A percentile compares a stretch with the other conserved stretches of the same genome.
Evolutionary conservation across 176 grass and related monocot species (phyloP).

Genomic region (Aegilops sharonensis): DNA sequence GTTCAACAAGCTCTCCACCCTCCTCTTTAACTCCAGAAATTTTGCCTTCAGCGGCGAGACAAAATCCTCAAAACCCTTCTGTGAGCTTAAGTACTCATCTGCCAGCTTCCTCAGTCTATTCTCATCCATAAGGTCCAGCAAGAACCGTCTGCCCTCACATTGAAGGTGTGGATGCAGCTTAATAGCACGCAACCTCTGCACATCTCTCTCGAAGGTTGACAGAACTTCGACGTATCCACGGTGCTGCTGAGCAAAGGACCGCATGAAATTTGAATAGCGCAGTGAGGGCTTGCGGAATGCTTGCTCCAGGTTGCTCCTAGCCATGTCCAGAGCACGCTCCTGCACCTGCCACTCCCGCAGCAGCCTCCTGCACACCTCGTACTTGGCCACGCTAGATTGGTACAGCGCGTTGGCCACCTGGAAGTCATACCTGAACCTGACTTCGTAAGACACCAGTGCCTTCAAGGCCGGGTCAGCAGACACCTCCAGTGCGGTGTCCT

Average conservation of each 20-base stretch:
- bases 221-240: slow-evolving; percentile 57
- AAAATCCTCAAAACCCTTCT: slow-evolving; percentile 70
- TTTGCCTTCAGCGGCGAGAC: slow-evolving; percentile 64
- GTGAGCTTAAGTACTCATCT: slow-evolving; percentile 63
- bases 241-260: slow-evolving; percentile 74
- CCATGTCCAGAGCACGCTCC: slow-evolving; percentile 82
- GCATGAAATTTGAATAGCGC: slow-evolving; percentile 64
- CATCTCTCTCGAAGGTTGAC: slow-evolving; percentile 78
- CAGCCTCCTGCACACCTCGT: slow-evolving; percentile 71
- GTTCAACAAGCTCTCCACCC: slow-evolving; percentile 63
- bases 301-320: slow-evolving; percentile 77
- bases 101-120: slow-evolving; percentile 66
- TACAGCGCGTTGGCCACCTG: slow-evolving; percentile 81
- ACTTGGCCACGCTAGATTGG: slow-evolving; percentile 46
- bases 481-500: slow-evolving; percentile 42
- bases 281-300: slow-evolving; percentile 68
- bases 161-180: slow-evolving; percentile 68
- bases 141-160: slow-evolving; percentile 52
- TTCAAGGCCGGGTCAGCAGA: slow-evolving; percentile 75
- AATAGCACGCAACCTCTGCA: slow-evolving; percentile 52
- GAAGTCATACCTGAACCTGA: slow-evolving; percentile 77
- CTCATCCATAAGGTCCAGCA: slow-evolving; percentile 85
- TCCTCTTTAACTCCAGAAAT: slow-evolving; percentile 78
- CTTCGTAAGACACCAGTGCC: slow-evolving; percentile 78
- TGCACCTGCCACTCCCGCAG: slow-evolving; percentile 86